These are phyloP conservation scores for Parsonsia alboflavescens DNA, from an alignment of 257 asterid species.

Conservation along the genomic window DNA sequence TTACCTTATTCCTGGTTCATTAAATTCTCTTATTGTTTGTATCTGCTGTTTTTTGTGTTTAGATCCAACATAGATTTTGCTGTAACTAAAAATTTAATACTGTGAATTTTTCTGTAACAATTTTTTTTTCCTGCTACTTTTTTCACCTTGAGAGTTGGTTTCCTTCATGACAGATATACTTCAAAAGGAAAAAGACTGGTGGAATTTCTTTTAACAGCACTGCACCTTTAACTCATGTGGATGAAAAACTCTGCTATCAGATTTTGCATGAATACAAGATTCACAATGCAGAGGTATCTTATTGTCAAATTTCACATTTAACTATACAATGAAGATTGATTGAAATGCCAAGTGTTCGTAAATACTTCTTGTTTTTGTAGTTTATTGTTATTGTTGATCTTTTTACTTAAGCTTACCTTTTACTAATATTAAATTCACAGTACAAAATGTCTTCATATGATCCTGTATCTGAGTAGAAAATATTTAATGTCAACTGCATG, in stretches of 20 bases:
- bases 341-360: neutral
- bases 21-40: slow-evolving; percentile 4
- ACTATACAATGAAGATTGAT: neutral
- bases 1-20: neutral
- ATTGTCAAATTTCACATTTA: slow-evolving; percentile 1
- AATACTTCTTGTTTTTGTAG: neutral
- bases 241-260: slow-evolving; percentile 99
- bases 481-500: neutral
- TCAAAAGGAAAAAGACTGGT: slow-evolving; percentile 93
- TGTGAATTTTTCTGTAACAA: neutral
- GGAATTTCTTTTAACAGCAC: slow-evolving; percentile 99
- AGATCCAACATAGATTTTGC: neutral
- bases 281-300: slow-evolving; percentile 95
- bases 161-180: slow-evolving; percentile 74
- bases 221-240: slow-evolving; percentile 68
- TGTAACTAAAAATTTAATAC: neutral
- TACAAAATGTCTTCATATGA: neutral
- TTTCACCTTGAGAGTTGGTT: neutral
- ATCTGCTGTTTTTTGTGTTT: neutral
- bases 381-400: neutral
- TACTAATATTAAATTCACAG: neutral
- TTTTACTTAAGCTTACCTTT: neutral
- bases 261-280: slow-evolving; percentile 95
- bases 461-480: neutral
- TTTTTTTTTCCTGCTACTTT: neutral